Base-by-base conservation (phyloP, 169 alveolate species). In the Cryptosporidium tyzzeri region DNA sequence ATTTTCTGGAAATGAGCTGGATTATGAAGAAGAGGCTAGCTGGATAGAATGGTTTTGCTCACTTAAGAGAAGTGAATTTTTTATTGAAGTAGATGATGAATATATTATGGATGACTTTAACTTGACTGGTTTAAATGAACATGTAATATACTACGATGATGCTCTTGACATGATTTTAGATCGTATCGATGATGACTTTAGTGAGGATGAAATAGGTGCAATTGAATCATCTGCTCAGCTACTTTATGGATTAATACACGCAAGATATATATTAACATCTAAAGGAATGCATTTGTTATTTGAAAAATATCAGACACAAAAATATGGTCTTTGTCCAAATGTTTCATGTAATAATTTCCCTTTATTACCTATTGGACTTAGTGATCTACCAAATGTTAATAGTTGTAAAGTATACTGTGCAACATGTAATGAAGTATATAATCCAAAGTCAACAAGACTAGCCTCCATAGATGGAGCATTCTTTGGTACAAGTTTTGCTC, bases 11-110 rank as follows among this genome's bases (percentile, higher is more conserved):
- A 80, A 80, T 80, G 89, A 80, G 41, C 68, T 80, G 18, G 89
- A 80, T 65, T 80, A 80, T 59, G 80, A 84, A 51, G 92, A 91
- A 62, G 93, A 96, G 93, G 94, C 94, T 58, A 96, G 99, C 4
- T 97, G 99, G 99, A 97, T 97, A 33, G 97, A 96, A 68, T 97
- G 99, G 99, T 97, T 96, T 91, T 97, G 99, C 69, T 94, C 94
- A 53, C 91, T 97, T 55, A 97, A 97, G 85, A 98, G 98, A 26
- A 96, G 97, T 87, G 97, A 96, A 71, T 97, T 93, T 86, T 95
- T 97, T 33, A 96, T 94, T 9, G 98, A 96, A 86, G 97, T 97
- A 16, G 99, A 97, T 91, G 97, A 96, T 41, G 98, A 96, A n/a
- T 96, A 94, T 86, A 95, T 97, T 69, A 93, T 96, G 86, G 99